These are phyloP conservation scores for Garcia nutans DNA, from an alignment of 345 rosid species.

Conservation along the genomic window DNA sequence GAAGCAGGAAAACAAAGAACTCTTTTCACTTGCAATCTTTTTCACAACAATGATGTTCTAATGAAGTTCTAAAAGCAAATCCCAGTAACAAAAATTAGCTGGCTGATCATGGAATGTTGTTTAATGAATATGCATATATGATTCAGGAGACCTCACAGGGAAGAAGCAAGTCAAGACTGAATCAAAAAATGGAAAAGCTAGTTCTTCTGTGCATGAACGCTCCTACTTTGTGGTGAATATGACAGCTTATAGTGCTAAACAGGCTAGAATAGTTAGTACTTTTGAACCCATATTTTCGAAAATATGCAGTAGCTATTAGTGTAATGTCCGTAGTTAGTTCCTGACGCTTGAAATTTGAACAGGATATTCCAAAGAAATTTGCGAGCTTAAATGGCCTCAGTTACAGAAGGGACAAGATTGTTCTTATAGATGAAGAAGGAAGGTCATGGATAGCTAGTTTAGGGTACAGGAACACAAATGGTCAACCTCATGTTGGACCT, in stretches of 20 bases:
- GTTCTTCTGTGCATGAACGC: background rate
- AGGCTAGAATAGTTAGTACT: background rate
- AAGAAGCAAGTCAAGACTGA: background rate
- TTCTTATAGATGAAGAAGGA: slow-evolving; percentile 14
- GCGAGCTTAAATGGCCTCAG: slow-evolving; percentile 1
- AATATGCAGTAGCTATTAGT: background rate
- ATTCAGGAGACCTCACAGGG: slow-evolving; percentile 4
- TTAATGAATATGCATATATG: background rate
- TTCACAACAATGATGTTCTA: too few relatives aligned
- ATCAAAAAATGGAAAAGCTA: background rate
- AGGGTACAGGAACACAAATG: background rate
- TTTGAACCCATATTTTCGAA: background rate
- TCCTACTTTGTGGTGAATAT: slow-evolving; percentile 7
- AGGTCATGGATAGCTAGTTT: slow-evolving; percentile 11
- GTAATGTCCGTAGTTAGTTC: too few relatives aligned
- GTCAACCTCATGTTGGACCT: background rate
- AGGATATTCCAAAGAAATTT: slow-evolving; percentile 13
- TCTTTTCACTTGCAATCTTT: too few relatives aligned
- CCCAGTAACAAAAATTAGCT: too few relatives aligned
- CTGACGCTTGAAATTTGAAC: background rate
- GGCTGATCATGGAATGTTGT: background rate
- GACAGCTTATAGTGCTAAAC: background rate
- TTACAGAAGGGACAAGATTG: background rate
- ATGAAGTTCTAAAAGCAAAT: too few relatives aligned
- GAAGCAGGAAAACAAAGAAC: too few relatives aligned